Percentiles rank a stretch among this genome's conserved stretches.
Conservation (phyloP, 345 rosid genomes). For the Dimocarpus longan region DNA sequence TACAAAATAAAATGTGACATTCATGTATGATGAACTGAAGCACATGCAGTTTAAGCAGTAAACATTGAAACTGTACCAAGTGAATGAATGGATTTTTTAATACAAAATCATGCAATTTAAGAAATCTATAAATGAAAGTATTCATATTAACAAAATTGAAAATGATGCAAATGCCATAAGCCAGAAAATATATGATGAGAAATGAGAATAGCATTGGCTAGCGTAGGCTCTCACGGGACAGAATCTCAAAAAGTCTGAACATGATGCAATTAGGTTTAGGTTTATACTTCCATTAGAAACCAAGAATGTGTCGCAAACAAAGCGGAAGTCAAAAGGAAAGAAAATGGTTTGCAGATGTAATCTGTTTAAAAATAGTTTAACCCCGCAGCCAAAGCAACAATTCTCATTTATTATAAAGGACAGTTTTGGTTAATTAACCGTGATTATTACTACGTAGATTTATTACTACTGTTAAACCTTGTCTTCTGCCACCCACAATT, state of each 20-base stretch:
- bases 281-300: background rate
- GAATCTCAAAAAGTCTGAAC: background rate
- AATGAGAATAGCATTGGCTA: background rate
- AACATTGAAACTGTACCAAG: background rate
- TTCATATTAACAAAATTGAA: background rate
- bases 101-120: background rate
- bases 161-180: background rate
- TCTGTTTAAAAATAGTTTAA: background rate
- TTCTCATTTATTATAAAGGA: background rate
- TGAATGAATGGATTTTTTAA: background rate
- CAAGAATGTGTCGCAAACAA: no score
- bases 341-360: background rate
- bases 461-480: background rate
- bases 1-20: constrained; percentile 27
- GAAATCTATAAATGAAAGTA: background rate
- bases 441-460: background rate
- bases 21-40: background rate
- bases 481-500: no score
- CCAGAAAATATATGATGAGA: background rate
- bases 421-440: background rate
- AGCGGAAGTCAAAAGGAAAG: background rate
- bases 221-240: background rate
- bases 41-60: background rate
- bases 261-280: background rate
- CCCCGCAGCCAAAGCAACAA: background rate